Evolutionary conservation across 805 yeast species (phyloP).

Genomic region (Barnettozyma pratensis): DNA sequence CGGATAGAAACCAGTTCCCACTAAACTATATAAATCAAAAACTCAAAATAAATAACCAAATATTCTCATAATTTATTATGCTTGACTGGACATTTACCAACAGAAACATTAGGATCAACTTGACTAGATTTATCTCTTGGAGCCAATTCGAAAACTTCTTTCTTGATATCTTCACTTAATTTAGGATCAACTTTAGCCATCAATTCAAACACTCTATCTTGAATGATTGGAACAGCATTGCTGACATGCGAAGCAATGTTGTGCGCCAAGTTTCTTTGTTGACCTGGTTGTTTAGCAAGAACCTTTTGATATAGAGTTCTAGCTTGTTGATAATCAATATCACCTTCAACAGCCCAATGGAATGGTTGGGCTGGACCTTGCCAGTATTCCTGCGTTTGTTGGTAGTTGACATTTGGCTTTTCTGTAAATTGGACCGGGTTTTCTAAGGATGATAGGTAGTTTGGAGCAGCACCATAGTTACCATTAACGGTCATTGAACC

Average conservation of each 20-base stretch:
- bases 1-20: neutral
- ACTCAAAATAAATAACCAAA: neutral
- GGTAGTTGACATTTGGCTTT: constrained; percentile 28
- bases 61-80: constrained; percentile 16
- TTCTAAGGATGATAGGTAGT: constrained; percentile 55
- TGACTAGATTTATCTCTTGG: constrained; percentile 16
- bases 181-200: constrained; percentile 67
- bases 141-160: constrained; percentile 46
- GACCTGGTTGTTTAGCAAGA: constrained; percentile 70
- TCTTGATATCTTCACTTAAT: constrained; percentile 63
- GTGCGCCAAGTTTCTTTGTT: constrained; percentile 77
- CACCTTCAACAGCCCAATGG: constrained; percentile 76
- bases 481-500: constrained; percentile 70
- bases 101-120: neutral
- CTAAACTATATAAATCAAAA: neutral
- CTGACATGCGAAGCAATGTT: constrained; percentile 74
- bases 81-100: constrained; percentile 20
- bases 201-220: constrained; percentile 72
- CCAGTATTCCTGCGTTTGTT: constrained; percentile 76
- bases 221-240: constrained; percentile 68
- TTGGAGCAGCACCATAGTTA: constrained; percentile 74
- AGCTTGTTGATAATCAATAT: constrained; percentile 74
- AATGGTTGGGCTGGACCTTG: constrained; percentile 75
- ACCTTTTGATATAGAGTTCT: constrained; percentile 62
- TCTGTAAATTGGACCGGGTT: constrained; percentile 26